Percentiles rank a stretch among this genome's conserved stretches.
These are phyloP conservation scores for Dictyostelium capitatum DNA, from an alignment of 78 protist genomes.

Conservation along the genomic window DNA sequence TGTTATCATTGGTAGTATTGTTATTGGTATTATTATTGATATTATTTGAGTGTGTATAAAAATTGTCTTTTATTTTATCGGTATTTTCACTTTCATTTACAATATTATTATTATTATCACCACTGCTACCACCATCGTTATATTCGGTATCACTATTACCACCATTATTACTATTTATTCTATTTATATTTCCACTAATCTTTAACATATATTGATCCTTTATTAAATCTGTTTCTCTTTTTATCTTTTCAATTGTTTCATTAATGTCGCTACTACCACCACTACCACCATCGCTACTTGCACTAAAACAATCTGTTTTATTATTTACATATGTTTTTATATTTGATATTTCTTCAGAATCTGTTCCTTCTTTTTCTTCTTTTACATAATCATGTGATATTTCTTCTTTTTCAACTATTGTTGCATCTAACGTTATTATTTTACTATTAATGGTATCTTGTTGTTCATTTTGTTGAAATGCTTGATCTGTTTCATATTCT, in stretches of 20 bases:
- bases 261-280: not conserved
- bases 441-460: too few species aligned
- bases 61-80: too few species aligned
- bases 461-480: too few species aligned
- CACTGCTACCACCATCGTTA: not conserved
- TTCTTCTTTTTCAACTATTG: too few species aligned
- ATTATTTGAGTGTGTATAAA: not conserved
- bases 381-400: too few species aligned
- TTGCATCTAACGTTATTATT: too few species aligned
- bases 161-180: not conserved
- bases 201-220: not conserved
- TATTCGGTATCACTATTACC: not conserved
- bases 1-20: not conserved
- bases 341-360: too few species aligned
- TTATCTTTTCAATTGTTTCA: not conserved
- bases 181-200: not conserved
- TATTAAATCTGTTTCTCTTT: slow-evolving; percentile 1
- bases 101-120: not conserved
- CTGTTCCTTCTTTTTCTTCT: too few species aligned
- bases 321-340: too few species aligned
- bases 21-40: not conserved
- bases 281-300: not conserved
- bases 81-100: not conserved
- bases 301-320: too few species aligned
- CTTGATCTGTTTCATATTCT: too few species aligned